These are phyloP conservation scores for Cryphonectria carpinicola DNA, from an alignment of 2,329 filamentous ascomycete species.

Conservation along the genomic window DNA sequence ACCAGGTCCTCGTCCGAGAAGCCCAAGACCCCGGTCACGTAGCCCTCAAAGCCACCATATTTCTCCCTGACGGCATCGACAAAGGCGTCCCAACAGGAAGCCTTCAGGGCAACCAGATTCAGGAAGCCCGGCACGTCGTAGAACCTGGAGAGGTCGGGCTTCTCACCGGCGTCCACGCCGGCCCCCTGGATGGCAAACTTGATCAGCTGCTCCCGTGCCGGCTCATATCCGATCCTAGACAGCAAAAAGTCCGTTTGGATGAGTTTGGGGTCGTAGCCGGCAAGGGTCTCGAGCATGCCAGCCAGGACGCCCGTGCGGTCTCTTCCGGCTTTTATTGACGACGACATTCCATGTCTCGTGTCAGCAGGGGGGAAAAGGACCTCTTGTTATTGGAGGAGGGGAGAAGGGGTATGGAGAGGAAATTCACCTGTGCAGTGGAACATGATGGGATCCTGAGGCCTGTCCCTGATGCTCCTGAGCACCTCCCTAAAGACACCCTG, in stretches of 20 bases:
- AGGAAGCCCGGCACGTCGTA: constrained; percentile 50
- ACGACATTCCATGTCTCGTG: neutral
- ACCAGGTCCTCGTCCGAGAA: constrained; percentile 51
- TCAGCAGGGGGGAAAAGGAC: neutral
- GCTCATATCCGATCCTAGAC: constrained; percentile 57
- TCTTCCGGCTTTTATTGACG: constrained; percentile 48
- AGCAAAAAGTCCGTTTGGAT: constrained; percentile 57
- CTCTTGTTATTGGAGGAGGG: neutral
- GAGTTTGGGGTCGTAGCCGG: constrained; percentile 48
- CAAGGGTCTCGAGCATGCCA: constrained; percentile 54
- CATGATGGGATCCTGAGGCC: constrained; percentile 48
- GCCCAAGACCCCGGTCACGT: constrained; percentile 49
- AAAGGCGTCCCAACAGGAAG: constrained; percentile 51
- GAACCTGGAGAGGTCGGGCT: constrained; percentile 34
- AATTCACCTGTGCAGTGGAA: constrained; percentile 60
- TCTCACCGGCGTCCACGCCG: constrained; percentile 35
- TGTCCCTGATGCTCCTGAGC: constrained; percentile 53
- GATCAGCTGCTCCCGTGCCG: constrained; percentile 52
- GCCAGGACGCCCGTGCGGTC: constrained; percentile 58
- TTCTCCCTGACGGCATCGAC: constrained; percentile 46
- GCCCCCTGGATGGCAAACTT: constrained; percentile 42
- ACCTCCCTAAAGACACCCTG: constrained; percentile 47
- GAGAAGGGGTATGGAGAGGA: neutral
- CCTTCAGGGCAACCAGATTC: constrained; percentile 50
- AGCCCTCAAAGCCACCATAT: constrained; percentile 55